These are phyloP conservation scores for Solanum dulcamara DNA, from an alignment of 257 asterid species.

Conservation along the genomic window DNA sequence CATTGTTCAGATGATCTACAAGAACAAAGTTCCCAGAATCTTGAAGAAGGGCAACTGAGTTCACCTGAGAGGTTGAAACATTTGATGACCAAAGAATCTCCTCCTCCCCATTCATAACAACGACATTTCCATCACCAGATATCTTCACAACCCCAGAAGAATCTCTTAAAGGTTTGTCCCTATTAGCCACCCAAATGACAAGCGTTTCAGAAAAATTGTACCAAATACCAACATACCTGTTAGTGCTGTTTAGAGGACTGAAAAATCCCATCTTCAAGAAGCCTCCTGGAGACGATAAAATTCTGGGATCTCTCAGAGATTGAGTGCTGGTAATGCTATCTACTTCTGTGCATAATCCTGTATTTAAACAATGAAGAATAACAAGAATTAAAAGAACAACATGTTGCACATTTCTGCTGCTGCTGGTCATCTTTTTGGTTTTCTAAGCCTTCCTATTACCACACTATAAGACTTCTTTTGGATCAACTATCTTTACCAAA, in stretches of 20 bases:
- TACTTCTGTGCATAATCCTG: slow-evolving; percentile 11
- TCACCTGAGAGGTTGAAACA: background rate
- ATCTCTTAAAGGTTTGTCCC: background rate
- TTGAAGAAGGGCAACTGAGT: background rate
- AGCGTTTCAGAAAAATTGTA: slow-evolving; percentile 17
- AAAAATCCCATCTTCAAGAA: slow-evolving; percentile 29
- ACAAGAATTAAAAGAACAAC: background rate
- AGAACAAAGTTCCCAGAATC: slow-evolving; percentile 6
- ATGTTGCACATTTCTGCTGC: background rate
- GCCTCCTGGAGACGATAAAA: slow-evolving; percentile 5
- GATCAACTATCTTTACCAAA: background rate
- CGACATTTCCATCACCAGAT: background rate
- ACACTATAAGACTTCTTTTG: background rate
- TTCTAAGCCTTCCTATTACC: background rate
- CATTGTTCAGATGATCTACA: slow-evolving; percentile 5
- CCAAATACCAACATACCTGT: slow-evolving; percentile 26
- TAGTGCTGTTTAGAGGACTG: slow-evolving; percentile 20
- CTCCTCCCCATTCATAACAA: background rate
- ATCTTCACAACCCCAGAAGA: background rate
- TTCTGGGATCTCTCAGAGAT: slow-evolving; percentile 10
- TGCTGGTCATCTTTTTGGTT: background rate
- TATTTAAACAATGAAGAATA: background rate
- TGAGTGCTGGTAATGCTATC: slow-evolving; percentile 14
- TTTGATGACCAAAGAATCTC: slow-evolving; percentile 1
- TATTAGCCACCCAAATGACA: slow-evolving; percentile 2